Percentiles rank a stretch among this genome's conserved stretches.
phyloP scores from a whole-genome alignment of 148 eudicot species.

The Cornus kousa region DNA sequence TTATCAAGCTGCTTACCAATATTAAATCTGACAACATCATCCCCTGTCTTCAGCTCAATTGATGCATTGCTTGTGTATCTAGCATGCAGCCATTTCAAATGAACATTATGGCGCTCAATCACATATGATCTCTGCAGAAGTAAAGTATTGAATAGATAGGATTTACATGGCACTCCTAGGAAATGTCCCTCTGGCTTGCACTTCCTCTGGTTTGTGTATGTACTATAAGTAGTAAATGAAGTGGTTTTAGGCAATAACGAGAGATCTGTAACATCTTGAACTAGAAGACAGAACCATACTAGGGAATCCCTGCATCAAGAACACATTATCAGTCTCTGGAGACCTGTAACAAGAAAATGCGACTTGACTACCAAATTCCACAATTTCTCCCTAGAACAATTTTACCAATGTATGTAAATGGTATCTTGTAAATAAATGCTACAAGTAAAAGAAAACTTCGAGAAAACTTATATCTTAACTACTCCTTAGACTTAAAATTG shows the following conservation, averaged over 20 bases:
- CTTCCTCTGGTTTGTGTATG: slow-evolving; percentile 5
- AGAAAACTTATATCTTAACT: background rate
- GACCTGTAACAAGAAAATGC: background rate
- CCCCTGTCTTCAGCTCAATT: slow-evolving; percentile 56
- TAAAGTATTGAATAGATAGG: background rate
- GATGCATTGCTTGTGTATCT: slow-evolving; percentile 44
- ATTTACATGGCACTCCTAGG: slow-evolving; percentile 8
- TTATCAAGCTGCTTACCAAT: slow-evolving; percentile 31
- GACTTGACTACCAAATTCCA: background rate
- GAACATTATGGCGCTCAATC: slow-evolving; percentile 1
- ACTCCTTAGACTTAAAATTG: background rate
- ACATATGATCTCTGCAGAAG: slow-evolving; percentile 3
- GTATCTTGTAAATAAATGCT: background rate
- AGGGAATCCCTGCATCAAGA: slow-evolving; percentile 26
- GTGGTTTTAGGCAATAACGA: slow-evolving; percentile 8
- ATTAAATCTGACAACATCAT: slow-evolving; percentile 69
- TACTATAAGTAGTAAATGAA: background rate
- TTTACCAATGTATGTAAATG: background rate
- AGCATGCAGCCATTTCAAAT: slow-evolving; percentile 23
- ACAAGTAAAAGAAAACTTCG: background rate
- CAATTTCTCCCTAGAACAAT: background rate
- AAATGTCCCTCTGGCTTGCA: slow-evolving; percentile 5
- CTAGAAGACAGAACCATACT: slow-evolving; percentile 5
- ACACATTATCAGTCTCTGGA: background rate
- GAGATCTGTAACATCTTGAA: slow-evolving; percentile 3